Conservation (phyloP, 257 asterid genomes). For the Solanum chilense region DNA sequence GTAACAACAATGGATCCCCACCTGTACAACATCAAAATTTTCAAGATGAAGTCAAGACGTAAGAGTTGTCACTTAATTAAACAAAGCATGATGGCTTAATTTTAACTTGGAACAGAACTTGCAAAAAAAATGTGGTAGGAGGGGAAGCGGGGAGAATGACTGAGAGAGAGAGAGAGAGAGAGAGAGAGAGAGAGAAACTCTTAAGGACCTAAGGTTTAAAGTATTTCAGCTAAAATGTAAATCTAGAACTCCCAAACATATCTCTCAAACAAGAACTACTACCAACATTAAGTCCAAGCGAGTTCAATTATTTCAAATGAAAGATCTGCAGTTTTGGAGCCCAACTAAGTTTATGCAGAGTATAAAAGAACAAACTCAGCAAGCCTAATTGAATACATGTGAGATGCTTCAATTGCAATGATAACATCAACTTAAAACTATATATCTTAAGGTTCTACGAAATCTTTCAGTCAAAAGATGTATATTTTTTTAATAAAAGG, state of each 20-base stretch:
- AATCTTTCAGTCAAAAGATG: not conserved
- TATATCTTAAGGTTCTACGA: not conserved
- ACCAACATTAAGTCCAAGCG: not conserved
- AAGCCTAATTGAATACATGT: not conserved
- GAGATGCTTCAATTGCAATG: not conserved
- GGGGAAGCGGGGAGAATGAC: not conserved
- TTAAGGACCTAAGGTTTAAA: not conserved
- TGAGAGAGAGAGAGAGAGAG: not conserved
- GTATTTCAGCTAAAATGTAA: not conserved
- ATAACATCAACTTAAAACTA: not conserved
- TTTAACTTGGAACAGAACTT: not conserved
- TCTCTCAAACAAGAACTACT: not conserved
- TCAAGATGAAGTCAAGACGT: not conserved
- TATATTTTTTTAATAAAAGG: not conserved
- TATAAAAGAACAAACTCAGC: not conserved
- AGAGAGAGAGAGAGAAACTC: not conserved
- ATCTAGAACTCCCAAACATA: not conserved
- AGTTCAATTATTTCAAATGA: not conserved
- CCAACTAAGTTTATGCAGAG: not conserved
- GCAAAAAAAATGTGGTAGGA: not conserved
- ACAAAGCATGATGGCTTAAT: not conserved
- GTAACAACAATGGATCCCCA: conserved; percentile 68
- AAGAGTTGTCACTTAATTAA: not conserved
- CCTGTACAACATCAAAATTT: conserved; percentile 35
- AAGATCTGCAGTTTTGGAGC: not conserved